Evolutionary conservation across 2,329 filamentous ascomycete genomes (phyloP).

Genomic region (Torrubiella hemipterigena): DNA sequence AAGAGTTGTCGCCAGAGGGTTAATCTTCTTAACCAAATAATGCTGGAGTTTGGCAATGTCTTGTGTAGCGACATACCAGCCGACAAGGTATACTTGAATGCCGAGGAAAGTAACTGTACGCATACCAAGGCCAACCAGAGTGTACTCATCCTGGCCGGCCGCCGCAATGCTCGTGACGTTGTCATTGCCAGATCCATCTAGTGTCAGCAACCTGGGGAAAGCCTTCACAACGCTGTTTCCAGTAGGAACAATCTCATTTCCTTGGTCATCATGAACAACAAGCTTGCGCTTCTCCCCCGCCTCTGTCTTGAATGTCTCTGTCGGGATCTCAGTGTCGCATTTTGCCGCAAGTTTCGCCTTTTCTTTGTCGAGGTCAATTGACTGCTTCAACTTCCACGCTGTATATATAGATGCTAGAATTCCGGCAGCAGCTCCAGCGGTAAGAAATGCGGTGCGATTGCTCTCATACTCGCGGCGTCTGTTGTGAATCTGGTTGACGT

Average conservation of each 20-base stretch:
- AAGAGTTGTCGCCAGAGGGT: constrained; percentile 67
- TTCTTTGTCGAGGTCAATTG: constrained; percentile 17
- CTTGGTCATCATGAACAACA: constrained; percentile 54
- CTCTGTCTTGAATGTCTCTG: constrained; percentile 34
- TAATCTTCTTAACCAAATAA: constrained; percentile 63
- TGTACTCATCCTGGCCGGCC: constrained; percentile 56
- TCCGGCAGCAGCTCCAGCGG: constrained; percentile 36
- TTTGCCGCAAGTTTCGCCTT: constrained; percentile 25
- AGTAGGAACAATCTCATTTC: constrained; percentile 65
- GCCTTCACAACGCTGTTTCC: constrained; percentile 68
- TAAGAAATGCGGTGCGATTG: constrained; percentile 38
- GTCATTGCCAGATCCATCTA: constrained; percentile 12
- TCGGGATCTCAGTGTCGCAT: constrained; percentile 24
- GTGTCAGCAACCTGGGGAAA: constrained; percentile 50
- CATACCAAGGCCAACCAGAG: constrained; percentile 76
- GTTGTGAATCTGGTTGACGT: constrained; percentile 34
- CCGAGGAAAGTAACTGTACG: constrained; percentile 80
- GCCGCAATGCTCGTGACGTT: constrained; percentile 24
- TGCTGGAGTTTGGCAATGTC: constrained; percentile 75
- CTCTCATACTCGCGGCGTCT: constrained; percentile 36
- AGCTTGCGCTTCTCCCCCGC: constrained; percentile 41
- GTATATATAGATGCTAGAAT: constrained; percentile 38
- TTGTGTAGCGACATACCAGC: constrained; percentile 75
- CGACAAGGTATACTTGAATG: constrained; percentile 91
- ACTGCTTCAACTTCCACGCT: constrained; percentile 36